phyloP scores from a whole-genome alignment of 768 basidiomycete genomes.

The Clavaria fumosa region DNA sequence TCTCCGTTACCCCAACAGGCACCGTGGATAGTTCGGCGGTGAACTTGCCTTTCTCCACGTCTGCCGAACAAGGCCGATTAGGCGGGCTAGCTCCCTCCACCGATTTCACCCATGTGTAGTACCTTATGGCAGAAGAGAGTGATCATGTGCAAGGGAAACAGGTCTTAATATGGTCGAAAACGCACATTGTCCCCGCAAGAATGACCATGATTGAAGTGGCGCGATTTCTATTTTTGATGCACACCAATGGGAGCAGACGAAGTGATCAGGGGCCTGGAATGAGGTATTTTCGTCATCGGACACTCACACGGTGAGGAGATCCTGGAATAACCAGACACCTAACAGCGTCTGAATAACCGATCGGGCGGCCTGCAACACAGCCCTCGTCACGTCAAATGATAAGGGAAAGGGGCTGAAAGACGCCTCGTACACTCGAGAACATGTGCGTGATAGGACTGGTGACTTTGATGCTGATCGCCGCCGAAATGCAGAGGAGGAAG shows the following conservation, averaged over 20 bases:
- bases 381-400: conserved; percentile 8
- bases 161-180: conserved; percentile 5
- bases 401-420: conserved; percentile 5
- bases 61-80: too few species aligned
- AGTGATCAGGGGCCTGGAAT: too few species aligned
- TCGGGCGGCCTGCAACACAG: conserved; percentile 42
- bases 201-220: conserved; percentile 52
- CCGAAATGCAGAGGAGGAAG: conserved; percentile 67
- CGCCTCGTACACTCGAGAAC: conserved; percentile 53
- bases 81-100: conserved; percentile 16
- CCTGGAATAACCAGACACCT: conserved; percentile 63
- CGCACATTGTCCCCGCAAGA: conserved; percentile 50
- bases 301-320: conserved; percentile 63
- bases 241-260: too few species aligned
- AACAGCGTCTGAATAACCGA: conserved; percentile 75
- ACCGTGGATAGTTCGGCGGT: too few species aligned
- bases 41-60: too few species aligned
- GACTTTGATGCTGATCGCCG: conserved; percentile 65
- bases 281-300: too few species aligned
- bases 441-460: conserved; percentile 78
- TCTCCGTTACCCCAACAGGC: too few species aligned
- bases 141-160: conserved; percentile 3
- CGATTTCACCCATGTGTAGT: conserved; percentile 36
- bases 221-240: conserved; percentile 37
- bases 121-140: conserved; percentile 17